Conservation (phyloP, 2,329 filamentous ascomycete genomes). For the Fusarium proliferatum region DNA sequence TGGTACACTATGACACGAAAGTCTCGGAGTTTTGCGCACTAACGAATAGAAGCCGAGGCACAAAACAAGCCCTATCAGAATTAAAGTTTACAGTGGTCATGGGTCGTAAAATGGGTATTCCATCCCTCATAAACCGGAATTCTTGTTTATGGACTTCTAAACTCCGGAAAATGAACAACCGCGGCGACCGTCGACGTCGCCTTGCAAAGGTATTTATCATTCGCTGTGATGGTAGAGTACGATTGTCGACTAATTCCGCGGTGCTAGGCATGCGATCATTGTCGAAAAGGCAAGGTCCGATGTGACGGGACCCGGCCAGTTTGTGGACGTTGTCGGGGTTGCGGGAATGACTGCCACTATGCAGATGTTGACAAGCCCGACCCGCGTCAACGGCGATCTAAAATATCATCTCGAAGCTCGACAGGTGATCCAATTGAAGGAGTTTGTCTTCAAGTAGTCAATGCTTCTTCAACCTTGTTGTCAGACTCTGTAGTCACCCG, state of each 20-base stretch:
- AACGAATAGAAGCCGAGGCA: background rate
- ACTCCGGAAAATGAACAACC: background rate
- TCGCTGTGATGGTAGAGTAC: rapidly evolving
- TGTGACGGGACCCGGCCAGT: background rate
- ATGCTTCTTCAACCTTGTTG: background rate
- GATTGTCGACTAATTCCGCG: background rate
- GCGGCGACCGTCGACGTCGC: background rate
- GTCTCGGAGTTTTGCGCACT: background rate
- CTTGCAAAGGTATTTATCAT: background rate
- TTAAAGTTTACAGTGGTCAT: background rate
- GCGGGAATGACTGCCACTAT: background rate
- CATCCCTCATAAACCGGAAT: background rate
- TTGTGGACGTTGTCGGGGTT: background rate
- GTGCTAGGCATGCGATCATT: background rate
- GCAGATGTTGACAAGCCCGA: background rate
- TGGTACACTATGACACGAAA: background rate
- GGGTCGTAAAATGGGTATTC: background rate
- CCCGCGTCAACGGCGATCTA: background rate
- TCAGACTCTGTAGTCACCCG: too few species aligned
- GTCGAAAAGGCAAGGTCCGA: background rate
- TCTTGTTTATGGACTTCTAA: background rate
- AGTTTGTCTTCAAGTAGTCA: background rate
- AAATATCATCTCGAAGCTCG: background rate
- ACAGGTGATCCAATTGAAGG: too few species aligned
- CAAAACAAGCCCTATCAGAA: background rate